Evolutionary conservation across 495 filamentous ascomycete genomes (phyloP).

Genomic region (Collariella sp.): DNA sequence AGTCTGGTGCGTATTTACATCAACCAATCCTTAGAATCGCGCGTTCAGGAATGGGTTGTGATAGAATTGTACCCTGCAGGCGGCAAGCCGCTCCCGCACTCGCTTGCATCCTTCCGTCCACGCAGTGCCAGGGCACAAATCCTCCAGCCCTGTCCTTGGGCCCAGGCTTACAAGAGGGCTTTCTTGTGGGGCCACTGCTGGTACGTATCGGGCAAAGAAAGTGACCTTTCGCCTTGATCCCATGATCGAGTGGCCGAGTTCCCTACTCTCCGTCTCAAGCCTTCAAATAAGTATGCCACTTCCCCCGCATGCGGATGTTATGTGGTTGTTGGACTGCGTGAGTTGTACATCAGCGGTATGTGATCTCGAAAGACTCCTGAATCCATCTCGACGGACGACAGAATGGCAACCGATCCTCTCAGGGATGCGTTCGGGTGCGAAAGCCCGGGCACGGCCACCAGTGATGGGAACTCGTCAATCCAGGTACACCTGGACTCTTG

Average conservation of each 20-base stretch:
- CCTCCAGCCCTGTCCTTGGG: constrained; percentile 13
- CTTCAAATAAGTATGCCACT: background rate
- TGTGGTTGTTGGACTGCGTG: background rate
- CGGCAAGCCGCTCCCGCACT: constrained; percentile 19
- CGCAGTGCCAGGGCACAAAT: background rate
- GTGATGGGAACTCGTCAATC: constrained; percentile 25
- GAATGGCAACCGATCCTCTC: constrained; percentile 8
- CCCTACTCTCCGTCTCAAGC: background rate
- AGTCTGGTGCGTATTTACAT: background rate
- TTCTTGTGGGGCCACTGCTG: constrained; percentile 11
- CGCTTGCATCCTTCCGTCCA: constrained; percentile 16
- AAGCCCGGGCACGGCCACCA: constrained; percentile 10
- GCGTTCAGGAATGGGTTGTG: background rate
- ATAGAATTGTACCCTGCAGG: constrained; percentile 9
- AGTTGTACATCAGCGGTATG: background rate
- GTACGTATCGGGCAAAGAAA: background rate
- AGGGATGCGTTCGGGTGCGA: constrained; percentile 2
- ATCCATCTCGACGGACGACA: background rate
- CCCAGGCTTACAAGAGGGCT: constrained; percentile 25
- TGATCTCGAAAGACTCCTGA: background rate
- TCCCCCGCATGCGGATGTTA: background rate
- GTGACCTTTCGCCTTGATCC: background rate
- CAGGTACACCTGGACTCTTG: constrained; percentile 20
- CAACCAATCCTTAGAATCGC: background rate
- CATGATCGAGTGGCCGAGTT: background rate